Percentiles rank a stretch among this genome's conserved stretches.
phyloP scores from a whole-genome alignment of 2,329 filamentous ascomycete genomes.

The Lachnellula subtilissima region DNA sequence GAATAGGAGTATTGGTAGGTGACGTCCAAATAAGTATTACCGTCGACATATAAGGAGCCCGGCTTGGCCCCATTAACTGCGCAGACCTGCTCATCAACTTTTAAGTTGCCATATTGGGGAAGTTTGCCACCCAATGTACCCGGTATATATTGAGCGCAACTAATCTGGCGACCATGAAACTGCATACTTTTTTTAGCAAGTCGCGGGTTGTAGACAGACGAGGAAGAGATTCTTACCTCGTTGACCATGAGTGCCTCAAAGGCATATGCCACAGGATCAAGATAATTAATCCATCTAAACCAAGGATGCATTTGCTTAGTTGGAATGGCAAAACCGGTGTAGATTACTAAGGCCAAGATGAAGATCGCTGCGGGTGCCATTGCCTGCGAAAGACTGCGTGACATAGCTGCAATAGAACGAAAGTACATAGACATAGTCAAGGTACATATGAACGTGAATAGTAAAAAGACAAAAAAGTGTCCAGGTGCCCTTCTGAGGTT shows the following conservation, averaged over 20 bases:
- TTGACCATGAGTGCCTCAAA: conserved; percentile 82
- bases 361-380: conserved; percentile 56
- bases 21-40: conserved; percentile 51
- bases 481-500: conserved; percentile 70
- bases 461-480: conserved; percentile 74
- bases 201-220: neutral
- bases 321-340: conserved; percentile 40
- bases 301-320: conserved; percentile 63
- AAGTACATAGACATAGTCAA: conserved; percentile 76
- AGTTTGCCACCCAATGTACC: neutral
- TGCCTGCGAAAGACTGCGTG: conserved; percentile 63
- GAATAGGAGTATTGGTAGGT: conserved; percentile 52
- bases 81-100: conserved; percentile 41
- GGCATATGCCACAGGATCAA: conserved; percentile 58
- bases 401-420: conserved; percentile 70
- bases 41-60: conserved; percentile 48
- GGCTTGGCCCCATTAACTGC: conserved; percentile 52
- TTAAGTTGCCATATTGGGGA: conserved; percentile 10
- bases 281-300: conserved; percentile 77
- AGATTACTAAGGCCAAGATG: conserved; percentile 28
- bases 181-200: neutral
- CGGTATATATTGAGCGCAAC: conserved; percentile 16
- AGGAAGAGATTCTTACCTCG: conserved; percentile 40
- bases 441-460: conserved; percentile 26
- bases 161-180: conserved; percentile 42